Evolutionary conservation across 208 protist species (phyloP), one percentile per base, ranked within the genome.

Genomic region (Leptomonas seymouri): DNA sequence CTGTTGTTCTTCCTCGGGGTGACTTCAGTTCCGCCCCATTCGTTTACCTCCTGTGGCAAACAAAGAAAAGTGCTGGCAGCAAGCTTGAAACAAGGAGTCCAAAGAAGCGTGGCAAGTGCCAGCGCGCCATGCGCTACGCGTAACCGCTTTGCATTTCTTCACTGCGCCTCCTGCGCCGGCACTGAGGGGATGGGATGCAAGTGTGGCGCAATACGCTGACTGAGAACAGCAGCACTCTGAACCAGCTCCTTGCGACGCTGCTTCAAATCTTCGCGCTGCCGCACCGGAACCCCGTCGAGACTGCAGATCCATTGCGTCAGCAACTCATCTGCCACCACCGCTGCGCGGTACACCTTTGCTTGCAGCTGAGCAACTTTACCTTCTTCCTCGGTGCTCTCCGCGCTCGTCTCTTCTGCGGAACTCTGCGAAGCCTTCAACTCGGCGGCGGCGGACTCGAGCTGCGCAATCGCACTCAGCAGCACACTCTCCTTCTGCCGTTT

Each of bases 301-400:
- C 80, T 74, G 16, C 76, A 74, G 15, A 94, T 76, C 53, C 81
- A 88, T 64, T 90, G 84, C 42, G 89, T 92, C 25, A 94, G 82
- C 14, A 90, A 71, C 74, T 94, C 89, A 73, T 91, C 86, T 15
- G 84, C 81, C 46, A 84, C 67, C 21, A 82, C 49, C 3, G 80
- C 82, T 14, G 76, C 68, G n/a, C 50, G 60, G 21, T 78, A 34
- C 50, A 90, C 59, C 28, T 59, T 58, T 15, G 49, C 46, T n/a
- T 57, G 23, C 15, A 81, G 45, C 31, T 79, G 46, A 14, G 46
- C 70, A 6, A 77, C 28, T 23, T 58, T 27, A 28, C 12, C 59
- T 2, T 48, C 62, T 16, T 4, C 36, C 16, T 59, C 65, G 53
- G 28, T 50, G 16, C 18, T 50, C 57, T 65, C 62, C 9, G 30